Conservation (phyloP, 140 eudicot genomes). For the Flaveria floridana region DNA sequence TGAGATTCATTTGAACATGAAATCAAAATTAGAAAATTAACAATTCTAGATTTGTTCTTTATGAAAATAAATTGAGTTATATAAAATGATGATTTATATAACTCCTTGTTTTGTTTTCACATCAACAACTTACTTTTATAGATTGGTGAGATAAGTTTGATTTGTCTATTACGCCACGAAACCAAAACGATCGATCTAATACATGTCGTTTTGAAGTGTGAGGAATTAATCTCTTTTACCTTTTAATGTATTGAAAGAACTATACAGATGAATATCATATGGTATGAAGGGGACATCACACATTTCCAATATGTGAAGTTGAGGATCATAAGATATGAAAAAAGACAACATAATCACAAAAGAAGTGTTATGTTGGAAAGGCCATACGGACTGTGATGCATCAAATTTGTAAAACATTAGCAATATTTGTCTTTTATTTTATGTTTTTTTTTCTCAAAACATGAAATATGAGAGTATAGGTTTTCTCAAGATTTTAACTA, state of each 20-base stretch:
- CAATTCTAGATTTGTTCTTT: too few relatives aligned
- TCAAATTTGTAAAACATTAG: slow-evolving; percentile 14
- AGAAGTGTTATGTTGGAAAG: slow-evolving; percentile 20
- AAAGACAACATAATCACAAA: slow-evolving; percentile 21
- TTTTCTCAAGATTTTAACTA: background rate
- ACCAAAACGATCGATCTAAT: too few relatives aligned
- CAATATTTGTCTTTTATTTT: background rate
- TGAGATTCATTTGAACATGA: too few relatives aligned
- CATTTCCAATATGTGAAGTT: slow-evolving; percentile 34
- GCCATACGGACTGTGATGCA: slow-evolving; percentile 5
- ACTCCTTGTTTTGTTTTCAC: too few relatives aligned
- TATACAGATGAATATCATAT: background rate
- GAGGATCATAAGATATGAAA: slow-evolving; percentile 21
- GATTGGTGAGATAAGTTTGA: too few relatives aligned
- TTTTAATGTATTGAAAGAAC: background rate
- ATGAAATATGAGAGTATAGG: background rate
- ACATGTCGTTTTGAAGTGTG: background rate
- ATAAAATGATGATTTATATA: too few relatives aligned
- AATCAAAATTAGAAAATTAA: too few relatives aligned
- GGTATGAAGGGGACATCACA: slow-evolving; percentile 26
- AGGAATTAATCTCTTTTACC: background rate
- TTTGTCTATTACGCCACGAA: too few relatives aligned
- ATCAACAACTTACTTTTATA: too few relatives aligned
- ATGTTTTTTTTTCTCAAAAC: background rate
- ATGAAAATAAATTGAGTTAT: too few relatives aligned